These are phyloP conservation scores for Penicillium polonicum DNA, from an alignment of 2,329 filamentous ascomycete species.

Conservation along the genomic window DNA sequence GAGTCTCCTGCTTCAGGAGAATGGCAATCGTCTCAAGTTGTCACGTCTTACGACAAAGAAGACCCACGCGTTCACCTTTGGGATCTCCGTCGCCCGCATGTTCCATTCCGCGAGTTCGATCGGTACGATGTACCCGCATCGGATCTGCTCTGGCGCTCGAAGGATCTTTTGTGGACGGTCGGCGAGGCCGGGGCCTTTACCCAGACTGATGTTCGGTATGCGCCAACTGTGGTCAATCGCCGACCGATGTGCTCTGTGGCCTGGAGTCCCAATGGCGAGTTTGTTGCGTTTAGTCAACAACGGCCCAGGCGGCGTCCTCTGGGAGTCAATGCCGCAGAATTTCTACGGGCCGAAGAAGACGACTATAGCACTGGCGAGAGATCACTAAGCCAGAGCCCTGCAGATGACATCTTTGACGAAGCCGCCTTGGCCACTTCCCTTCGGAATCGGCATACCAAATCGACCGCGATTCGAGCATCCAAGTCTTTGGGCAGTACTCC, in stretches of 20 bases:
- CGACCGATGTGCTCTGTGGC: slow-evolving; percentile 57
- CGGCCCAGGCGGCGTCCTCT: slow-evolving; percentile 46
- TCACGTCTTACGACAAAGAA: slow-evolving; percentile 61
- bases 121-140: slow-evolving; percentile 56
- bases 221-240: slow-evolving; percentile 58
- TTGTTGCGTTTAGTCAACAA: slow-evolving; percentile 56
- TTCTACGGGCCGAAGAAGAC: slow-evolving; percentile 43
- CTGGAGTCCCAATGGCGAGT: slow-evolving; percentile 58
- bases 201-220: slow-evolving; percentile 62
- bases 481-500: slow-evolving; percentile 57
- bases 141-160: slow-evolving; percentile 64
- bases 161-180: slow-evolving; percentile 64
- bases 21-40: slow-evolving; percentile 62
- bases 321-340: slow-evolving; percentile 41
- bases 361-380: slow-evolving; percentile 49
- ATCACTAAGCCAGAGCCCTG: slow-evolving; percentile 51
- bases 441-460: slow-evolving; percentile 49
- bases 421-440: slow-evolving; percentile 51
- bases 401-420: slow-evolving; percentile 59
- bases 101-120: slow-evolving; percentile 63
- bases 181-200: slow-evolving; percentile 61
- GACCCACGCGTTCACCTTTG: slow-evolving; percentile 62
- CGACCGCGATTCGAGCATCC: slow-evolving; percentile 47
- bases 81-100: slow-evolving; percentile 61
- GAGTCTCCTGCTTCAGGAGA: slow-evolving; percentile 52